phyloP scores from a whole-genome alignment of 257 asterid species.

The Asclepias syriaca region DNA sequence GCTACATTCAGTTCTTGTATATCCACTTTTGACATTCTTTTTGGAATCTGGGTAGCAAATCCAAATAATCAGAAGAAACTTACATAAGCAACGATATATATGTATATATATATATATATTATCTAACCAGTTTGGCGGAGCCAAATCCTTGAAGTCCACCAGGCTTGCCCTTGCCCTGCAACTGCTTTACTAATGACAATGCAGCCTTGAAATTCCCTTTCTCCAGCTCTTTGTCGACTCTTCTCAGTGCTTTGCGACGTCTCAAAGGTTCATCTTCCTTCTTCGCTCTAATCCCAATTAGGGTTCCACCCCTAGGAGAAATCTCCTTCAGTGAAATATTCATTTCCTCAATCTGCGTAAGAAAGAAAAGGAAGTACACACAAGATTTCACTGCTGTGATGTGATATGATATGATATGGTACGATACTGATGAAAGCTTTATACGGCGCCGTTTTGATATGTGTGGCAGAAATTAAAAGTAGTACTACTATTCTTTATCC shows the following conservation, averaged over 20 bases:
- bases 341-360: conserved; percentile 4
- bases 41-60: conserved; percentile 30
- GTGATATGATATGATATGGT: no score
- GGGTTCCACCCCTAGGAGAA: conserved; percentile 10
- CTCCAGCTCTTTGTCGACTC: conserved; percentile 52
- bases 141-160: conserved; percentile 64
- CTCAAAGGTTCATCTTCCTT: conserved; percentile 18
- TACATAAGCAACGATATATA: not conserved
- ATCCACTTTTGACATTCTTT: conserved; percentile 18
- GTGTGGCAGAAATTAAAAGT: conserved; percentile 14
- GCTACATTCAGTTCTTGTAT: conserved; percentile 16
- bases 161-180: conserved; percentile 44
- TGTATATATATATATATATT: no score
- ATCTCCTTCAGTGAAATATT: conserved; percentile 9
- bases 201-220: conserved; percentile 62
- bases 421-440: not conserved
- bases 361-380: not conserved
- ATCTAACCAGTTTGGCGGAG: conserved; percentile 37
- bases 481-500: not conserved
- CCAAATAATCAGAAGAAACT: not conserved
- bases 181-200: conserved; percentile 47
- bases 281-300: conserved; percentile 3
- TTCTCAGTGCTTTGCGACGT: conserved; percentile 46
- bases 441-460: conserved; percentile 3
- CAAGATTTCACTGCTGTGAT: not conserved